Base-by-base conservation (phyloP, 2,329 filamentous ascomycete species). In the Aspergillus clavatus region DNA sequence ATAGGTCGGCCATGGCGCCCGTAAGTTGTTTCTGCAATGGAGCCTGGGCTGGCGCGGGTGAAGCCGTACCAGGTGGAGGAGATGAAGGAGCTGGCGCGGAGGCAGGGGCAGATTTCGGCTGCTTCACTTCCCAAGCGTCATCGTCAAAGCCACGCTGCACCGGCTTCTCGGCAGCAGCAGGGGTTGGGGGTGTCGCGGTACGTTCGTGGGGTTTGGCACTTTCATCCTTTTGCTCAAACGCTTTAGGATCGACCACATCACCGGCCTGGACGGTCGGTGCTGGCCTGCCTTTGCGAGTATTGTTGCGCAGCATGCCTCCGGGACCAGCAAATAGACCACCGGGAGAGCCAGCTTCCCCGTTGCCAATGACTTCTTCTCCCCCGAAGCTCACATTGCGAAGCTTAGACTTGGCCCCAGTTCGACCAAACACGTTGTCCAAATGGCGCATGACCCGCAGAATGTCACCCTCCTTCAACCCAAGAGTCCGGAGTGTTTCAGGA, bases 91-190 rank as follows among this genome's bases (percentile, higher is more conserved):
- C 62, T 38, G 74, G 53, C 33, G 63, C 46, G 24, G 68, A 37
- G 44, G 63, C 42, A 40, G 59, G 43, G 40, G 68, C 55, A 43
- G 83, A 79, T 62, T 82, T 85, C 11, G 85, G 80, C 14, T 89
- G 87, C 71, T 96, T 96, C 40, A 95, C 85, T 59, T 94, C 88
- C 93, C 93, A 98, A 7, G 93, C 93, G 72, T 97, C 89, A 61
- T 97, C 93, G 41, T 98, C 93, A 60, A 97, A 97, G 2, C 88
- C 88, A 47, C 75, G 72, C 33, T 69, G 60, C 27, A 68, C 67
- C 40, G 72, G 72, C 47, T 79, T 75, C 28, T 77, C 72, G 28
- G 71, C 65, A 4, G 69, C 56, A 28, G 80, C 72, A 46, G 71
- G 65, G 11, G 72, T 65, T 38, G 77, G 63, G 0, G 80, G 72